Evolutionary conservation across 306 rosid genomes (phyloP), one percentile per base, ranked within the genome.

Genomic region (Amphicarpaea edgeworthii): DNA sequence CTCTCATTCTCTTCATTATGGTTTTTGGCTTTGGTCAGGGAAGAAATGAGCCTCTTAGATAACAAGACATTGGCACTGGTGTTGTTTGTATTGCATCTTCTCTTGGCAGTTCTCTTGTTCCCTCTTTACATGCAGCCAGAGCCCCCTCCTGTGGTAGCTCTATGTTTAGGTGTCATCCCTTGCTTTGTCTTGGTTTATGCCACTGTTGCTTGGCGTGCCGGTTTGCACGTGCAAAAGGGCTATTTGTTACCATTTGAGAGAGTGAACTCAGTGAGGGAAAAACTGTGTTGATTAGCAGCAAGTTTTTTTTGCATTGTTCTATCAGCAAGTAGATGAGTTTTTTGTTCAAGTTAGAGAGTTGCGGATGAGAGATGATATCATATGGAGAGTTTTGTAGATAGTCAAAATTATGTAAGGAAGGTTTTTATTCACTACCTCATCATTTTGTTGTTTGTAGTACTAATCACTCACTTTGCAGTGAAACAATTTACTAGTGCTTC

Each of bases 51-150:
- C 16, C 26, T 14, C 16, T 23, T 46, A n/a, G 53, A 41, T 55
- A 72, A 72, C 55, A 55, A 28, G 54, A 57, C 55, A 41, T 38
- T 72, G 66, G 68, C 55, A 0, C 12, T 15, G n/a, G 77, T 57
- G 42, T 26, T 72, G 41, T 58, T 57, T 24, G 21, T 72, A 7
- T 55, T 72, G 57, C 77, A 72, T 40, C 4, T 72, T 30, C 55
- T 55, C 57, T 40, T 72, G 19, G n/a, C 77, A 58, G 57, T 42
- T 73, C 28, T 72, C 17, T 24, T 73, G 57, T 73, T 73, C 68
- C 68, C 77, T 58, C 45, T 24, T n/a, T 73, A 58, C 67, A 57
- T 72, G 67, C 77, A 72, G 38, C 77, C 66, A 40, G 77, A 72
- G 26, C 77, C 77, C 40, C 67, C 64, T 55, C 38, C 64, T 55